Conservation (phyloP, 179 eudicot genomes). For the Corrigiola litoralis region DNA sequence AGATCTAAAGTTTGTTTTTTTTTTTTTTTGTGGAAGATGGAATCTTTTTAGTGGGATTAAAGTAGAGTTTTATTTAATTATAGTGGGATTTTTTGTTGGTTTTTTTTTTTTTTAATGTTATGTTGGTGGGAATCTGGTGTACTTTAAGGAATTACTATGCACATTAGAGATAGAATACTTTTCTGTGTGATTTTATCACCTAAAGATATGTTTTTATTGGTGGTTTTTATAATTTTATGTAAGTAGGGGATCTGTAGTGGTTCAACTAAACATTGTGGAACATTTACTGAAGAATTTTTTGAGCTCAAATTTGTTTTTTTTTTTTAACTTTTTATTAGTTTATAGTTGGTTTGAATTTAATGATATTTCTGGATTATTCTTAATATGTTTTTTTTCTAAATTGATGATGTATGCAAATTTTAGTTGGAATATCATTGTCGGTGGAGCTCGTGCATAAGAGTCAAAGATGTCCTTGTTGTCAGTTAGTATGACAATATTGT, state of each 20-base stretch:
- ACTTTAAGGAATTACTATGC: no score
- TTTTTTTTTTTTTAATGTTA: not conserved
- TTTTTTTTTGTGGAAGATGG: not conserved
- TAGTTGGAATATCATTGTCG: conserved; percentile 19
- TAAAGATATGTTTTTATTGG: no score
- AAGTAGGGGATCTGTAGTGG: not conserved
- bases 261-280: not conserved
- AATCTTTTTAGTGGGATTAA: conserved; percentile 2
- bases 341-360: not conserved
- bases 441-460: conserved; percentile 15
- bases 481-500: conserved; percentile 14
- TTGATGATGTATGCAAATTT: conserved; percentile 13
- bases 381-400: not conserved
- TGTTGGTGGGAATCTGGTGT: no score
- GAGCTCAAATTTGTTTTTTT: conserved; percentile 14
- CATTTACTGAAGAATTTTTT: not conserved
- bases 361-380: not conserved
- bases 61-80: not conserved
- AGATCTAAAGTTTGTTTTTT: conserved; percentile 22
- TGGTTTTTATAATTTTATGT: no score
- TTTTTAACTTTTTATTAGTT: not conserved
- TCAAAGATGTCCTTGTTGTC: conserved; percentile 15
- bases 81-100: not conserved
- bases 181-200: no score
- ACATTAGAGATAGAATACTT: no score